Conservation (phyloP, 495 filamentous ascomycete species). For the Hypoxylon fuscum region DNA sequence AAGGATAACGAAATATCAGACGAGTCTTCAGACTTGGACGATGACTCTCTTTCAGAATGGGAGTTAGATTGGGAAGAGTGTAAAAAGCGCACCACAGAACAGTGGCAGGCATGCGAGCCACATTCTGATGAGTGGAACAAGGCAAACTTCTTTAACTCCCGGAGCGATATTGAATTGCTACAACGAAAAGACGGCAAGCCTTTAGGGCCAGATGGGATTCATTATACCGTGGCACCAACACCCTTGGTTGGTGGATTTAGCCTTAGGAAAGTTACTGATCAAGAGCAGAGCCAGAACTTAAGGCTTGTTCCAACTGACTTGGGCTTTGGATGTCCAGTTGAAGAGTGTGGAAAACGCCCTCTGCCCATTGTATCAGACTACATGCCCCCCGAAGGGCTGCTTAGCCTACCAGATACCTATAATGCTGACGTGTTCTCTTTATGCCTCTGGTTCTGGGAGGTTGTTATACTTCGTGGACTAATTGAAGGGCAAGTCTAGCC, state of each 20-base stretch:
- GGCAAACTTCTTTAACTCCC: constrained; percentile 4
- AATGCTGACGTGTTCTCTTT: constrained; percentile 4
- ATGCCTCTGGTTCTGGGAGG: not conserved
- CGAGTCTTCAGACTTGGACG: constrained; percentile 1
- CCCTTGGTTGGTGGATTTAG: not conserved
- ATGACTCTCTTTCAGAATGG: not conserved
- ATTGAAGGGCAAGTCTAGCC: not conserved
- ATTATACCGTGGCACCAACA: not conserved
- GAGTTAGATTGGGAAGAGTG: not conserved
- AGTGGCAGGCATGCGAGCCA: constrained; percentile 1
- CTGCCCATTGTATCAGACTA: not conserved
- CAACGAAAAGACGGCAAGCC: constrained; percentile 4
- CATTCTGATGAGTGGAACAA: constrained; percentile 10
- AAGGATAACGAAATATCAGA: not conserved
- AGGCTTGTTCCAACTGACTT: not conserved
- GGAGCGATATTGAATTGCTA: not conserved
- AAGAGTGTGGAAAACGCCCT: not conserved
- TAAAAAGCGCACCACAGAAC: not conserved
- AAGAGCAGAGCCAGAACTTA: not conserved
- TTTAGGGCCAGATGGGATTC: not conserved
- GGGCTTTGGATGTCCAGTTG: not conserved
- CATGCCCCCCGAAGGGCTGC: not conserved
- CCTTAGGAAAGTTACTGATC: not conserved
- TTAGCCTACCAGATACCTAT: not conserved
- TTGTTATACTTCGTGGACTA: constrained; percentile 1